These are phyloP conservation scores for Prunus mume DNA, from an alignment of 306 rosid genomes.

Conservation along the genomic window DNA sequence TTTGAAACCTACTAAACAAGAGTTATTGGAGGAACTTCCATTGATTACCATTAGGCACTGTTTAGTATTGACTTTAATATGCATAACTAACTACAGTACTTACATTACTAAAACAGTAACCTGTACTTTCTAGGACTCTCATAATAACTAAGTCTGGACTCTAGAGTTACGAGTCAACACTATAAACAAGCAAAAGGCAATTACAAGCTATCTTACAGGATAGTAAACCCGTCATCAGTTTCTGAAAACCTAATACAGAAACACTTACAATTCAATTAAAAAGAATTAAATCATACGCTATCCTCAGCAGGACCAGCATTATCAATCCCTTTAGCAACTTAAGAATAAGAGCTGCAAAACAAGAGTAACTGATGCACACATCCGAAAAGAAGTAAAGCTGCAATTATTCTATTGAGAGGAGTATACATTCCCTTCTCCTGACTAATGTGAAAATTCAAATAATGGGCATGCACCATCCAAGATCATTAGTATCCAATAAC, in stretches of 20 bases:
- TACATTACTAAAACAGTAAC: not conserved
- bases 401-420: not conserved
- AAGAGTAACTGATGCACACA: not conserved
- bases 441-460: not conserved
- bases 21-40: not conserved
- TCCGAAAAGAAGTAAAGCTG: not conserved
- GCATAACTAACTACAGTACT: too few relatives aligned
- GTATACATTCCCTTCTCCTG: not conserved
- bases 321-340: not conserved
- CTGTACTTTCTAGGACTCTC: not conserved
- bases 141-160: too few relatives aligned
- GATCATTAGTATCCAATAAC: conserved; percentile 9
- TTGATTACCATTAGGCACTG: not conserved
- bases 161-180: too few relatives aligned
- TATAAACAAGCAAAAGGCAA: too few relatives aligned
- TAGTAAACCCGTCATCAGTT: too few relatives aligned
- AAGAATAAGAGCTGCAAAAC: not conserved
- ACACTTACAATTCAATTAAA: not conserved
- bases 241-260: too few relatives aligned
- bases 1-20: not conserved
- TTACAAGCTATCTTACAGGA: too few relatives aligned
- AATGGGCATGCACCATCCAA: conserved; percentile 3
- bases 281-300: not conserved
- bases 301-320: too few relatives aligned
- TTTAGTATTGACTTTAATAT: not conserved